phyloP scores from a whole-genome alignment of 2,329 filamentous ascomycete genomes.

The Fusarium torulosum region DNA sequence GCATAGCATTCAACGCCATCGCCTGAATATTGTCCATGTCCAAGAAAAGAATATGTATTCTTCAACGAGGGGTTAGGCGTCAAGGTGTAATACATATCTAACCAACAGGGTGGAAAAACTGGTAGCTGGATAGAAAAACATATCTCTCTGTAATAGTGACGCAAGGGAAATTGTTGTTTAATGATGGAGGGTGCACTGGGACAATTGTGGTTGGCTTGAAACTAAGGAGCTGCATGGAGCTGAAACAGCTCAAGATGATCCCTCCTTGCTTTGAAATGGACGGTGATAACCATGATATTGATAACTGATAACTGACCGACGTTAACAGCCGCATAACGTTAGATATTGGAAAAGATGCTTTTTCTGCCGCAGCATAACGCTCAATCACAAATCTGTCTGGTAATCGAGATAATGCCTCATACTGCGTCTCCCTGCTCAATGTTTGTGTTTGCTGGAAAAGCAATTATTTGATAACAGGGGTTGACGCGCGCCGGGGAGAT shows the following conservation, averaged over 20 bases:
- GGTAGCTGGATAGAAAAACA: background rate
- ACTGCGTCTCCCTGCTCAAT: background rate
- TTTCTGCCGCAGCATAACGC: background rate
- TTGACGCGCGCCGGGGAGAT: background rate
- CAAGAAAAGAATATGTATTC: background rate
- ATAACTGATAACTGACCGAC: background rate
- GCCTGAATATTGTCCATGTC: background rate
- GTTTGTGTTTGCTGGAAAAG: background rate
- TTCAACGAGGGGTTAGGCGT: background rate
- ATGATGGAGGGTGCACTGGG: conserved; percentile 4
- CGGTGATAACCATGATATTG: background rate
- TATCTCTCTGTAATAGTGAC: conserved; percentile 27
- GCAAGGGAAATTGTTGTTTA: background rate
- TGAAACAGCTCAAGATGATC: too few relatives aligned
- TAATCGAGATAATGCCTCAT: background rate
- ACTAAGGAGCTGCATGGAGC: too few relatives aligned
- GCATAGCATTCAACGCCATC: background rate
- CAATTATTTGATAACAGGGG: background rate
- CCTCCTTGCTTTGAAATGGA: background rate
- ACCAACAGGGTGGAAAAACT: background rate
- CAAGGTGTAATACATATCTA: background rate
- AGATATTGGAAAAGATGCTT: background rate
- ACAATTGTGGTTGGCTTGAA: conserved; percentile 23
- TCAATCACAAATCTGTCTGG: background rate
- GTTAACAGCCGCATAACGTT: background rate